phyloP scores from a whole-genome alignment of 768 basidiomycete genomes.

The Mycena vitilis region DNA sequence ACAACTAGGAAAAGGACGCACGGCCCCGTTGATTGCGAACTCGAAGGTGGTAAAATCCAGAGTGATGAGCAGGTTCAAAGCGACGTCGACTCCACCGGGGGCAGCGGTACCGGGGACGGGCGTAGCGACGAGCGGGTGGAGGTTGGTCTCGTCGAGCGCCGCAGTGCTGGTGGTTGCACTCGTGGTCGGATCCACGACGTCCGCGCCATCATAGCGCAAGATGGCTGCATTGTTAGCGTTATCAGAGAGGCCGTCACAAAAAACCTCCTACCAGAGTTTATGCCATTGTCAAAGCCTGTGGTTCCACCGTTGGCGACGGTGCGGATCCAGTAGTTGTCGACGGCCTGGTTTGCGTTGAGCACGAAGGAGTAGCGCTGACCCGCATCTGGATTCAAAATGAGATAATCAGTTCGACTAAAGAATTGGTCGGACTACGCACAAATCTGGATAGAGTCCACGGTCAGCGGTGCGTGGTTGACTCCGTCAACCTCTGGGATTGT shows the following conservation, averaged over 20 bases:
- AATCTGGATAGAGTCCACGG: slow-evolving; percentile 30
- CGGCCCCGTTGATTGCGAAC: slow-evolving; percentile 34
- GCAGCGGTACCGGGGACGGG: slow-evolving; percentile 19
- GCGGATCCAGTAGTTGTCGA: slow-evolving; percentile 66
- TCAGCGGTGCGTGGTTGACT: slow-evolving; percentile 10
- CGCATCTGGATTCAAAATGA: slow-evolving; percentile 30
- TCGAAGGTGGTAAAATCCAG: slow-evolving; percentile 1
- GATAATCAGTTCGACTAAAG: slow-evolving; percentile 5
- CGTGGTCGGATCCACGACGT: slow-evolving; percentile 56
- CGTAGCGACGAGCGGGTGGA: slow-evolving; percentile 48
- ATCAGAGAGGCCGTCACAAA: too few species aligned
- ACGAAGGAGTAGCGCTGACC: slow-evolving; percentile 59
- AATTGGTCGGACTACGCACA: slow-evolving; percentile 4
- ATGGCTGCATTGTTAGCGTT: too few species aligned
- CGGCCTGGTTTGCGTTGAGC: slow-evolving; percentile 55
- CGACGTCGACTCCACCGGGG: slow-evolving; percentile 29
- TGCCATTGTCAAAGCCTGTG: slow-evolving; percentile 48
- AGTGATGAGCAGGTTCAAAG: slow-evolving; percentile 25
- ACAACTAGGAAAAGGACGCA: background rate
- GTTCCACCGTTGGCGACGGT: slow-evolving; percentile 44
- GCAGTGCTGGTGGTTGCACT: slow-evolving; percentile 36
- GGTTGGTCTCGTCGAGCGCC: slow-evolving; percentile 50
- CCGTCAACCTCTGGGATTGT: slow-evolving; percentile 48
- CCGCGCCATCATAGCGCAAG: slow-evolving; percentile 62
- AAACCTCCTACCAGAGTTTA: too few species aligned